Conservation (phyloP, 305 asterid species). For the Fraxinus sp. region DNA sequence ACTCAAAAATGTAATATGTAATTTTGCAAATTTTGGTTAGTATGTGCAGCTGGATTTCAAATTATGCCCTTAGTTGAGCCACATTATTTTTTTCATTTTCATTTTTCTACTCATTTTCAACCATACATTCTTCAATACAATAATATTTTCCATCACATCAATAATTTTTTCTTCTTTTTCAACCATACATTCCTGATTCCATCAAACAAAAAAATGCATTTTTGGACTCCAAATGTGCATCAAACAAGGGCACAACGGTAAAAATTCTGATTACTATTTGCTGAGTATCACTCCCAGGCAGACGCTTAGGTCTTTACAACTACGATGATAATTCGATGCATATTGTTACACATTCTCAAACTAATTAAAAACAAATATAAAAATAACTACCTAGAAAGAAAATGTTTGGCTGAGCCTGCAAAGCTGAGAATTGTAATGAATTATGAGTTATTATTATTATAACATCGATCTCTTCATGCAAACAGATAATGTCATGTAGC, state of each 20-base stretch:
- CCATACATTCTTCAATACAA: too few species aligned
- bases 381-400: constrained; percentile 18
- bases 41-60: neutral
- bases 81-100: too few species aligned
- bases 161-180: too few species aligned
- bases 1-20: neutral
- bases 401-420: neutral
- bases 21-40: neutral
- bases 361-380: constrained; percentile 20
- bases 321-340: neutral
- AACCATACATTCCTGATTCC: too few species aligned
- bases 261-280: neutral
- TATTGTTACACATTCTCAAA: neutral
- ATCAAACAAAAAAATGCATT: too few species aligned
- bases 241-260: neutral
- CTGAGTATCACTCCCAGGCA: too few species aligned
- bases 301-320: constrained; percentile 21
- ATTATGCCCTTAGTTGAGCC: neutral
- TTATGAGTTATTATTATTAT: constrained; percentile 10
- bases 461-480: constrained; percentile 20
- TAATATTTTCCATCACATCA: too few species aligned
- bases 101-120: too few species aligned
- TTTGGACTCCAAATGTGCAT: too few species aligned
- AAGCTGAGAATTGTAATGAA: constrained; percentile 14
- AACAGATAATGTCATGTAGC: constrained; percentile 17